Evolutionary conservation across 345 rosid genomes (phyloP).

Genomic region (Eucalyptus pauciflora): DNA sequence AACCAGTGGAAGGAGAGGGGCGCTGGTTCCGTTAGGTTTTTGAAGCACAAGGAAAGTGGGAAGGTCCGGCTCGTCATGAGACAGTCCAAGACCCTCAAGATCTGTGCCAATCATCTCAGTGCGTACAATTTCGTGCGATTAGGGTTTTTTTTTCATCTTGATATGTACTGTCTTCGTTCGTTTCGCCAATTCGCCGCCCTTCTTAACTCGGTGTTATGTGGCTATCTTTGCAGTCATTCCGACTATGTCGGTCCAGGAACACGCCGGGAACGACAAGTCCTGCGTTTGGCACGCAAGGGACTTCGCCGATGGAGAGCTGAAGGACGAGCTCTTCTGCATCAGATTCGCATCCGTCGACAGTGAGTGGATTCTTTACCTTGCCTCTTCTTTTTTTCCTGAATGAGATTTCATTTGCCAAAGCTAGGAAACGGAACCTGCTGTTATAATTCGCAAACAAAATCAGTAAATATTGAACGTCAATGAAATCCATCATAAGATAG

Average conservation of each 20-base stretch:
- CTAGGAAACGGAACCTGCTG: neutral
- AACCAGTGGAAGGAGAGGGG: constrained; percentile 97
- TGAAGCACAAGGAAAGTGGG: constrained; percentile 69
- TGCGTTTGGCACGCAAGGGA: constrained; percentile 72
- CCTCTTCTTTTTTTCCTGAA: neutral
- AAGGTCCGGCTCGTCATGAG: constrained; percentile 89
- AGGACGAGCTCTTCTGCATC: constrained; percentile 35
- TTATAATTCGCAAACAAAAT: neutral
- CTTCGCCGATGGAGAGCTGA: constrained; percentile 64
- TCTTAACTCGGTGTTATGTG: neutral
- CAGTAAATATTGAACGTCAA: neutral
- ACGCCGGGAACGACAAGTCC: constrained; percentile 66
- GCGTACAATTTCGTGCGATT: neutral
- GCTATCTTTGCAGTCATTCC: constrained; percentile 13
- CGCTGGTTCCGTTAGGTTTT: constrained; percentile 76
- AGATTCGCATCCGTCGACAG: constrained; percentile 26
- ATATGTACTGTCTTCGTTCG: neutral
- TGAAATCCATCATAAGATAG: neutral
- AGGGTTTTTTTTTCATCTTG: neutral
- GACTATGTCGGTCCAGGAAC: constrained; percentile 39
- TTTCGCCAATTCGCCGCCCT: neutral
- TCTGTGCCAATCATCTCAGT: constrained; percentile 97
- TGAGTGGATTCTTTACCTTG: neutral
- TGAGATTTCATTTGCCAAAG: neutral
- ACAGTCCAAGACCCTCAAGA: constrained; percentile 92